phyloP scores from a whole-genome alignment of 441 rosid species.

The Jatropha multifida region DNA sequence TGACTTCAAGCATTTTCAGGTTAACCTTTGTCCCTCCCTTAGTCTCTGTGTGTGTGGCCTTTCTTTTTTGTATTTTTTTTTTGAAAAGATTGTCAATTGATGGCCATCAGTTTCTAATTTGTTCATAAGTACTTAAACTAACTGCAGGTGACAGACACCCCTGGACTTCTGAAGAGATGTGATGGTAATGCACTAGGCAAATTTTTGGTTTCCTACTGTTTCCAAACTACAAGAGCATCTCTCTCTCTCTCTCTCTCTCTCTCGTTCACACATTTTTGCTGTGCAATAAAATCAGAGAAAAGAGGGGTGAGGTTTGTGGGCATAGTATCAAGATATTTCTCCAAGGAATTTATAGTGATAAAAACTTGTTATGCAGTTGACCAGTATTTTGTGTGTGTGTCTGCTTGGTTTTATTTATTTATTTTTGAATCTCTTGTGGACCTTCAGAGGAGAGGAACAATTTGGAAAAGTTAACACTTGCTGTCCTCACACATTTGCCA shows the following conservation, averaged over 20 bases:
- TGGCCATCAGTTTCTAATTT: slow-evolving; percentile 18
- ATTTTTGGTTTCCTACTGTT: background rate
- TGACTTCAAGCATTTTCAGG: slow-evolving; percentile 79
- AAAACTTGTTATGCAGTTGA: background rate
- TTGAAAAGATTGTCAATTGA: background rate
- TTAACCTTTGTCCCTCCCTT: slow-evolving; percentile 15
- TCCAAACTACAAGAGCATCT: background rate
- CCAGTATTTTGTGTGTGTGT: background rate
- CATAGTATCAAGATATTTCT: background rate
- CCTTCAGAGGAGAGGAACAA: slow-evolving; percentile 82
- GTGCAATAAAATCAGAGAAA: background rate
- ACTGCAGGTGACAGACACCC: slow-evolving; percentile 93
- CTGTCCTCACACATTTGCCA: slow-evolving; percentile 92
- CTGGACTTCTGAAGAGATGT: slow-evolving; percentile 80
- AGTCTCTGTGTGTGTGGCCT: background rate
- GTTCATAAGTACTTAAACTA: slow-evolving; percentile 14
- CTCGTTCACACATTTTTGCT: background rate
- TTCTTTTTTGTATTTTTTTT: background rate
- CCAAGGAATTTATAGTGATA: background rate
- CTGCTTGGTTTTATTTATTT: background rate
- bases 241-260: background rate
- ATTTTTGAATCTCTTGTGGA: slow-evolving; percentile 2
- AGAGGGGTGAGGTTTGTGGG: background rate
- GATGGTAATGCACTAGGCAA: slow-evolving; percentile 55
- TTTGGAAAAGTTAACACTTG: slow-evolving; percentile 90